phyloP scores from a whole-genome alignment of 371 early-diverging fungal species.

The Parasitella parasitica region DNA sequence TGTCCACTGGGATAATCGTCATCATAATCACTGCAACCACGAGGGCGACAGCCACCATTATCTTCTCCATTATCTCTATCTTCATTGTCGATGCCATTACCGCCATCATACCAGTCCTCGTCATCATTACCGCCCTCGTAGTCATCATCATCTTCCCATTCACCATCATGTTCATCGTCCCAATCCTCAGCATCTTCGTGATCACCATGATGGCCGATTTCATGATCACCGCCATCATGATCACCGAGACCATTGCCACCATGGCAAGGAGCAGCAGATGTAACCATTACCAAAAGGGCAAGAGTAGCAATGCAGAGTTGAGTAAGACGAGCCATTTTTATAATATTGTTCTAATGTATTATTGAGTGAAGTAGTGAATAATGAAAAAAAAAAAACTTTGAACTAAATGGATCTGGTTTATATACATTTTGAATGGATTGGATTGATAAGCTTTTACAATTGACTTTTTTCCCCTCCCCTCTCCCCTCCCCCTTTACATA shows the following conservation, averaged over 20 bases:
- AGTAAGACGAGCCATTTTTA: conserved; percentile 20
- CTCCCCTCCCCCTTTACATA: background rate
- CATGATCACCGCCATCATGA: background rate
- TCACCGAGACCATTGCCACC: conserved; percentile 1
- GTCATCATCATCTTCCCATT: background rate
- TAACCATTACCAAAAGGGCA: conserved; percentile 5
- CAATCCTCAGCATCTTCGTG: background rate
- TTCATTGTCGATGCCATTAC: background rate
- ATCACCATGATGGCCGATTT: background rate
- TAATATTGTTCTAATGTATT: background rate
- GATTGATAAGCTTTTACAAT: too few species aligned
- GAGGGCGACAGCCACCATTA: background rate
- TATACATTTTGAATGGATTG: background rate
- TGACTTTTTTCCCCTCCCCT: too few species aligned
- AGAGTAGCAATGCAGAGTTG: conserved; percentile 20
- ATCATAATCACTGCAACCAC: background rate
- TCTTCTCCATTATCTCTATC: background rate
- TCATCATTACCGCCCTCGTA: background rate
- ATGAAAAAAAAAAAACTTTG: conserved; percentile 3
- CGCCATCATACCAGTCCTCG: background rate
- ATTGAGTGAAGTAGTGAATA: background rate
- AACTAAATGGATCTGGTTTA: background rate
- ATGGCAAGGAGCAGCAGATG: conserved; percentile 20
- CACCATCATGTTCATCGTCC: background rate
- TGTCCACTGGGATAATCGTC: background rate